Evolutionary conservation across 169 alveolate species (phyloP).

Genomic region (Cryptosporidium muris): DNA sequence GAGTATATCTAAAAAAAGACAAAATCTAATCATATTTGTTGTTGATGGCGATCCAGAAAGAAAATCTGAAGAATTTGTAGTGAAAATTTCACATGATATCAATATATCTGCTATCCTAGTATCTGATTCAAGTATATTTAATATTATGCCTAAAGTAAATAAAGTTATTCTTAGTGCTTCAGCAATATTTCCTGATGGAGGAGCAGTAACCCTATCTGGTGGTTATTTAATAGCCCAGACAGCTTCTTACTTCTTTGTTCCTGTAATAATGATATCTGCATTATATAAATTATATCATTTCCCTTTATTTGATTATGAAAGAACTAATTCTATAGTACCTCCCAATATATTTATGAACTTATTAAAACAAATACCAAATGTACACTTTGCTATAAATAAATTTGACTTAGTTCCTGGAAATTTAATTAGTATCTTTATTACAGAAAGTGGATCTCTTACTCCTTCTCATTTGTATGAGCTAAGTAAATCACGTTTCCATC

Average conservation of each 20-base stretch:
- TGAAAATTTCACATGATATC: constrained; percentile 16
- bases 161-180: constrained; percentile 58
- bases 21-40: constrained; percentile 21
- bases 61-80: constrained; percentile 22
- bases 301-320: constrained; percentile 58
- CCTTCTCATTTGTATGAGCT: constrained; percentile 33
- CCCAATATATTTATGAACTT: constrained; percentile 45
- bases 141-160: constrained; percentile 47
- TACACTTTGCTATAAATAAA: constrained; percentile 56
- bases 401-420: constrained; percentile 50
- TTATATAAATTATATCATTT: constrained; percentile 55
- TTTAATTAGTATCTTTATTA: constrained; percentile 31
- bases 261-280: constrained; percentile 45
- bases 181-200: constrained; percentile 67
- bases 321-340: constrained; percentile 36
- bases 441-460: constrained; percentile 52
- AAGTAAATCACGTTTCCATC: constrained; percentile 28
- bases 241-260: constrained; percentile 51
- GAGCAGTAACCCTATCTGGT: constrained; percentile 70
- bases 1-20: constrained; percentile 52
- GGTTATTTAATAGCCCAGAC: constrained; percentile 55
- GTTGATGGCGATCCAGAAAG: constrained; percentile 64
- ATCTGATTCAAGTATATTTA: constrained; percentile 65
- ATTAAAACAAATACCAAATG: constrained; percentile 45
- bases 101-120: constrained; percentile 37